Base-by-base conservation (phyloP, 2,329 filamentous ascomycete species). In the Pseudocercospora musae region DNA sequence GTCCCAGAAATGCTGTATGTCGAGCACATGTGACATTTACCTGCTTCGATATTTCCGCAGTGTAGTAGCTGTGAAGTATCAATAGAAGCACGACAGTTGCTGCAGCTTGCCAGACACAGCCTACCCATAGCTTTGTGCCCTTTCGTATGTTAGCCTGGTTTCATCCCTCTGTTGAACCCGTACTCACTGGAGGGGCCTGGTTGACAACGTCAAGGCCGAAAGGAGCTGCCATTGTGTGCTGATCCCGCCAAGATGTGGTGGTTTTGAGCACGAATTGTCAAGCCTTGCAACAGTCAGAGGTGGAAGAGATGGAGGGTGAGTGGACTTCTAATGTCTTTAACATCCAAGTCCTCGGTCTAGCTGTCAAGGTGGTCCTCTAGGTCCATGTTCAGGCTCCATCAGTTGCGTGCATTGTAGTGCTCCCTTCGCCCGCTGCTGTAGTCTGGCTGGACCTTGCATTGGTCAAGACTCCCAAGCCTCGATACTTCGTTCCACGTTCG, bases 51-150 rank as follows among this genome's bases (percentile, higher is more conserved):
- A 70, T 74, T 71, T 20, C 74, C 73, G 33, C 74, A 67, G 61
- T 76, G 70, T 18, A 77, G 71, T 3, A 75, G 54, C 74, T 75
- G 57, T 23, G 7, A 10, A 15, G 13, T 29, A 18, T 8, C 1
- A 18, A 29, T 15, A 40, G 52, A 18, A 59, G 21, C 44, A 13
- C 11, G 11, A 0, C 4, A 25, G 11, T 20, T 21, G 23, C 10
- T 20, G 9, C 6, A 27, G 18, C 29, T 3, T 40, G 15, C 10
- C 4, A 18, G 21, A 2, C 3, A 1, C 13, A 27, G 18, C 60
- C n/a, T 23, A 74, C 73, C 73, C 73, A 76, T 66, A 76, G 57
- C 60, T 76, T 77, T 2, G 74, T 77, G 48, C 73, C 74, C 73
- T 75, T 42, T 53, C 1, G 53, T 59, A 48, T 57, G 54, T 40